These are phyloP conservation scores for Colletotrichum navitas DNA, from an alignment of 2,329 filamentous ascomycete species.

Conservation along the genomic window DNA sequence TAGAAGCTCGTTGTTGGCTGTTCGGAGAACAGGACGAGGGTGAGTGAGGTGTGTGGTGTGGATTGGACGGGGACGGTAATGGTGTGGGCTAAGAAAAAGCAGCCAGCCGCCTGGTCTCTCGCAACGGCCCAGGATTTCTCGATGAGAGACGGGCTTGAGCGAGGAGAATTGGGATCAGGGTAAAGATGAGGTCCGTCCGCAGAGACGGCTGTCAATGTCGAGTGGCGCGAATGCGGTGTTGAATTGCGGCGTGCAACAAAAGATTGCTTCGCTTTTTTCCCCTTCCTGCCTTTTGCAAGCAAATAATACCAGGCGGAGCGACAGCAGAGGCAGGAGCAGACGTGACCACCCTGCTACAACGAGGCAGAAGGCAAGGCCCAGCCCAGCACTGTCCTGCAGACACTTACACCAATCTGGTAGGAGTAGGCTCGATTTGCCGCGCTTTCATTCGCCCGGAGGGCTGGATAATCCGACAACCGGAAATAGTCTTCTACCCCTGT, in stretches of 20 bases:
- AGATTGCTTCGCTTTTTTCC: conserved; percentile 38
- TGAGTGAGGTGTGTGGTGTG: conserved; percentile 29
- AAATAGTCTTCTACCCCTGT: conserved; percentile 30
- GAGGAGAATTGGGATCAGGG: conserved; percentile 14
- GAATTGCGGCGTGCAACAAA: conserved; percentile 29
- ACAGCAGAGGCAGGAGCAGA: conserved; percentile 40
- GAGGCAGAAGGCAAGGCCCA: conserved; percentile 43
- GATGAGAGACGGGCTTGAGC: conserved; percentile 27
- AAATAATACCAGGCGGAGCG: conserved; percentile 41
- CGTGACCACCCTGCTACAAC: conserved; percentile 42
- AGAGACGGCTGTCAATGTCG: conserved; percentile 28
- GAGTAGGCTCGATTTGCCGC: conserved; percentile 38
- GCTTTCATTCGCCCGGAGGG: conserved; percentile 48
- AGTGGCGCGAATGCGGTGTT: conserved; percentile 30
- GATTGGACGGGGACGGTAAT: conserved; percentile 30
- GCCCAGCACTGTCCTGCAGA: conserved; percentile 40
- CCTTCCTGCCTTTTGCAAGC: conserved; percentile 42
- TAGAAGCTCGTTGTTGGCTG: conserved; percentile 44
- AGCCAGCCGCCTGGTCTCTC: conserved; percentile 42
- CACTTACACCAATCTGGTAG: conserved; percentile 48
- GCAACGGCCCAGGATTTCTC: conserved; percentile 28
- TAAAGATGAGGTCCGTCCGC: conserved; percentile 25
- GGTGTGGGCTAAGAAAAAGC: conserved; percentile 42
- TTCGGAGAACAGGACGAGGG: conserved; percentile 37
- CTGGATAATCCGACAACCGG: conserved; percentile 49